A percentile compares a stretch with the other conserved stretches of the same genome.
Evolutionary conservation across 441 rosid genomes (phyloP).

Genomic region (Populus tomentosa): DNA sequence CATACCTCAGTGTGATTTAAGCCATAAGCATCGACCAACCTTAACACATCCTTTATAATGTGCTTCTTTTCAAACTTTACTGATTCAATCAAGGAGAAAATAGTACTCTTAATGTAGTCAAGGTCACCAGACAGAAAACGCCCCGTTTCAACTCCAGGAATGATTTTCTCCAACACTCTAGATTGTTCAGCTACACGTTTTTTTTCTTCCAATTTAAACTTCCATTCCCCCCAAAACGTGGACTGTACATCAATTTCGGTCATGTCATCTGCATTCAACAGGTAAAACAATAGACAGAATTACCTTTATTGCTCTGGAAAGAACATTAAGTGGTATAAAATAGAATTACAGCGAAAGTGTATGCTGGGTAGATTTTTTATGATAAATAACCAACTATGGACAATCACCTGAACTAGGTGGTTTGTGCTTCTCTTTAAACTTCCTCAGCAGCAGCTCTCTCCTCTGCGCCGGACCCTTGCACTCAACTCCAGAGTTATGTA

Average conservation of each 20-base stretch:
- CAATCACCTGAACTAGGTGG: slow-evolving; percentile 63
- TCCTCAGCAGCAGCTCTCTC: slow-evolving; percentile 68
- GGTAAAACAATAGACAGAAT: slow-evolving; percentile 5
- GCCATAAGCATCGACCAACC: slow-evolving; percentile 66
- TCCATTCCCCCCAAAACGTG: slow-evolving; percentile 98
- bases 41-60: slow-evolving; percentile 61
- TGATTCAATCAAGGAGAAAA: slow-evolving; percentile 66
- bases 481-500: slow-evolving; percentile 79
- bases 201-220: slow-evolving; percentile 85
- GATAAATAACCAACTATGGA: slow-evolving; percentile 17
- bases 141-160: slow-evolving; percentile 84
- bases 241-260: slow-evolving; percentile 78
- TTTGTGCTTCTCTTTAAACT: slow-evolving; percentile 66
- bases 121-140: slow-evolving; percentile 81
- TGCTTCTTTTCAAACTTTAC: slow-evolving; percentile 74
- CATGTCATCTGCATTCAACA: slow-evolving; percentile 62
- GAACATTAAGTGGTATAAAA: not conserved
- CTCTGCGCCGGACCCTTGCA: slow-evolving; percentile 71
- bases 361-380: not conserved
- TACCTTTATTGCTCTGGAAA: slow-evolving; percentile 1
- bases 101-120: slow-evolving; percentile 49
- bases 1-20: slow-evolving; percentile 67
- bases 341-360: slow-evolving; percentile 6
- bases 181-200: slow-evolving; percentile 76
- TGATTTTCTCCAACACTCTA: slow-evolving; percentile 74